phyloP scores from a whole-genome alignment of 352 stramenopile species.

The Plasmopara muralis region DNA sequence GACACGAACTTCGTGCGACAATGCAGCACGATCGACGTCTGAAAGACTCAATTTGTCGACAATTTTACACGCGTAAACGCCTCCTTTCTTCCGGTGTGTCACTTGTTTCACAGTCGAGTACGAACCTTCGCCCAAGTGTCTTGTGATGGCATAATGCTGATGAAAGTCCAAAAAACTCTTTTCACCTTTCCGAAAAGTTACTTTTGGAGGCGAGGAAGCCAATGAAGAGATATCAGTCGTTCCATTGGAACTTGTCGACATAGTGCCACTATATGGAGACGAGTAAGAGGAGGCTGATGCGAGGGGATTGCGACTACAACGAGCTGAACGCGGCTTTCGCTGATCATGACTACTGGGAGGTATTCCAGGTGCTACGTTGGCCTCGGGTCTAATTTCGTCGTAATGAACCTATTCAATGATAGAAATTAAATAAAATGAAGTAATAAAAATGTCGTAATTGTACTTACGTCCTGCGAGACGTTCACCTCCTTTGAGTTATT shows the following conservation, averaged over 20 bases:
- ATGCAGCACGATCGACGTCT: slow-evolving; percentile 55
- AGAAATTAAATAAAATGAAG: no score
- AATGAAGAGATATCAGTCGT: slow-evolving; percentile 3
- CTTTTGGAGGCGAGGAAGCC: slow-evolving; percentile 13
- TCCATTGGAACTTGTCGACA: slow-evolving; percentile 5
- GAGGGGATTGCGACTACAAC: slow-evolving; percentile 17
- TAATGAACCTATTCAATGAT: no score
- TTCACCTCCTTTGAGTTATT: slow-evolving; percentile 14
- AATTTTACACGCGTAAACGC: slow-evolving; percentile 76
- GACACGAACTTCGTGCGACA: slow-evolving; percentile 70
- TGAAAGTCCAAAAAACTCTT: slow-evolving; percentile 83
- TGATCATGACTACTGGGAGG: background rate
- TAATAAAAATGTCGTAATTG: no score
- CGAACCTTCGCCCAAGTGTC: slow-evolving; percentile 77
- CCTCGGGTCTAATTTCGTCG: slow-evolving; percentile 7
- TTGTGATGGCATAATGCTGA: slow-evolving; percentile 71
- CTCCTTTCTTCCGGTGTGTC: slow-evolving; percentile 69
- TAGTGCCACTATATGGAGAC: background rate
- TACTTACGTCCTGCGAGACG: slow-evolving; percentile 10
- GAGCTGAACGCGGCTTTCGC: background rate
- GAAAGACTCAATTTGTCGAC: slow-evolving; percentile 76
- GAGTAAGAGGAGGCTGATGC: slow-evolving; percentile 10
- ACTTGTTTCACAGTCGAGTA: slow-evolving; percentile 87
- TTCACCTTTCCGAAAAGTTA: slow-evolving; percentile 64
- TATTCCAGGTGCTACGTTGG: slow-evolving; percentile 8